phyloP scores from a whole-genome alignment of 768 basidiomycete genomes.

The Coprinopsis cinerea region DNA sequence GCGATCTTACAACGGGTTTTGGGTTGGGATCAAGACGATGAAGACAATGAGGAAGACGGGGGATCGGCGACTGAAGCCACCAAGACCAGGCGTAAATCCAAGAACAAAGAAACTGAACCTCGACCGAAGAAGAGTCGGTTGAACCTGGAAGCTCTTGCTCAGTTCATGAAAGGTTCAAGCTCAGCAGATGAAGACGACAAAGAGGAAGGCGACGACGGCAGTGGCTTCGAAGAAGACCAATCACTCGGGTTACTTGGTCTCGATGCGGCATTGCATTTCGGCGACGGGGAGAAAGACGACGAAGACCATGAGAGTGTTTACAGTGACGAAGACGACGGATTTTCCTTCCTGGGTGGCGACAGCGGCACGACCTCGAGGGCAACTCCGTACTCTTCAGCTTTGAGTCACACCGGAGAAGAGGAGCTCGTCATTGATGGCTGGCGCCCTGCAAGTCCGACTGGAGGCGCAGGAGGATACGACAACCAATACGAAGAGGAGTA shows the following conservation, averaged over 20 bases:
- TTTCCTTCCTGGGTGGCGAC: background rate
- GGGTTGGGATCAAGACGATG: constrained; percentile 21
- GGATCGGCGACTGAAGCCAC: constrained; percentile 9
- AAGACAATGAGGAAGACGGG: constrained; percentile 9
- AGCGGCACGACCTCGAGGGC: background rate
- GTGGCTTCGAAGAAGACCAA: constrained; percentile 19
- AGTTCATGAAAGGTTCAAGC: constrained; percentile 32
- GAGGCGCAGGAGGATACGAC: constrained; percentile 18
- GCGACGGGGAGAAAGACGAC: constrained; percentile 12
- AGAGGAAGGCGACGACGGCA: too few species aligned
- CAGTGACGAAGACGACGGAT: background rate
- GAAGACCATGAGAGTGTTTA: constrained; percentile 7
- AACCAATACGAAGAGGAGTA: constrained; percentile 35
- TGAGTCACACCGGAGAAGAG: background rate
- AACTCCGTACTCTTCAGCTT: constrained; percentile 4
- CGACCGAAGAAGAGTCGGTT: constrained; percentile 32
- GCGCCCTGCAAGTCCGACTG: constrained; percentile 32
- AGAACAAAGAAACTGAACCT: background rate
- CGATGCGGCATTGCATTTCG: constrained; percentile 10
- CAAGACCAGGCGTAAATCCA: constrained; percentile 10
- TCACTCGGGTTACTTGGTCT: constrained; percentile 13
- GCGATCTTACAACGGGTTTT: constrained; percentile 31
- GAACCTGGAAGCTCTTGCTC: constrained; percentile 51
- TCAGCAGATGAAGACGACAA: constrained; percentile 20
- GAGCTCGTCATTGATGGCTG: constrained; percentile 41